Conservation (phyloP, 768 basidiomycete genomes). For the Pleurotus ostreatus region DNA sequence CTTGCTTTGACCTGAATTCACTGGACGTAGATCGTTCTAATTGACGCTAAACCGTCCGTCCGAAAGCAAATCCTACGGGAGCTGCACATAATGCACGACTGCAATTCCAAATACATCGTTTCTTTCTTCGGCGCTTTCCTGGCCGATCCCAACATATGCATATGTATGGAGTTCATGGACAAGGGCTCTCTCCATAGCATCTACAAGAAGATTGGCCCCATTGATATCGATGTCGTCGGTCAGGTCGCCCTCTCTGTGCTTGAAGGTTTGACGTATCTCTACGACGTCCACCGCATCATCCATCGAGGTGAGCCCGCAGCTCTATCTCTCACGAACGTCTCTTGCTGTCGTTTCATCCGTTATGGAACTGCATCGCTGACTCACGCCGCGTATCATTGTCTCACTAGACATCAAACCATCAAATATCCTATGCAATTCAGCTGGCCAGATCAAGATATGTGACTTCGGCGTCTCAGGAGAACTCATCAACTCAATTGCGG, state of each 20-base stretch:
- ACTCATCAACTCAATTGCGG: slow-evolving; percentile 97
- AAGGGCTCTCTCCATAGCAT: slow-evolving; percentile 92
- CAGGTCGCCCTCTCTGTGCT: slow-evolving; percentile 94
- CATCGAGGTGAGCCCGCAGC: slow-evolving; percentile 77
- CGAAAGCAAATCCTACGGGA: slow-evolving; percentile 97
- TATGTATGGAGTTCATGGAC: slow-evolving; percentile 97
- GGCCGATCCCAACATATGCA: slow-evolving; percentile 96
- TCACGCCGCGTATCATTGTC: slow-evolving; percentile 11
- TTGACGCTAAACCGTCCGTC: slow-evolving; percentile 94
- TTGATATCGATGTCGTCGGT: slow-evolving; percentile 89
- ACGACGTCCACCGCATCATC: slow-evolving; percentile 96
- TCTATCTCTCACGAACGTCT: background rate
- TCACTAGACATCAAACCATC: slow-evolving; percentile 95
- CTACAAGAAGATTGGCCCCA: slow-evolving; percentile 93
- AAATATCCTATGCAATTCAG: slow-evolving; percentile 92
- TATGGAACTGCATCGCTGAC: background rate
- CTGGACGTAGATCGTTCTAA: slow-evolving; percentile 75
- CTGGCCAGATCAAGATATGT: slow-evolving; percentile 96
- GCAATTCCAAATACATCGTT: slow-evolving; percentile 89
- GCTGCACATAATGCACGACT: slow-evolving; percentile 98
- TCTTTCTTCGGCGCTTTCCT: slow-evolving; percentile 97
- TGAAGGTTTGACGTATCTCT: slow-evolving; percentile 93
- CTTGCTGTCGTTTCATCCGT: too few relatives aligned
- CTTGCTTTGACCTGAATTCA: background rate
- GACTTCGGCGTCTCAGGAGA: slow-evolving; percentile 99